Evolutionary conservation across 352 stramenopile species (phyloP).

Genomic region (Blastocystis sp.): DNA sequence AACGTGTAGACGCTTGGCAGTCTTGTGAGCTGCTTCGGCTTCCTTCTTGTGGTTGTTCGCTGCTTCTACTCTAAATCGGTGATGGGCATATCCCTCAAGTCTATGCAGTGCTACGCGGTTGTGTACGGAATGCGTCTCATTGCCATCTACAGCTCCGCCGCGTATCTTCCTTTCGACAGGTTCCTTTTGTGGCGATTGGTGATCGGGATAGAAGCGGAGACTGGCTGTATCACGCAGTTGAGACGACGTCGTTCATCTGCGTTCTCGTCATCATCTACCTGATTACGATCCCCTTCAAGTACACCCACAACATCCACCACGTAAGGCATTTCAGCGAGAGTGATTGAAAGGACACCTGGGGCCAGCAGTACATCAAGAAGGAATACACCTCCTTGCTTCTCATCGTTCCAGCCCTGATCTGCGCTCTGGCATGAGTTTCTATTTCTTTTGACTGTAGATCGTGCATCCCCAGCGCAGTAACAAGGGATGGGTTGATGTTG

Average conservation of each 20-base stretch:
- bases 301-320: slow-evolving; percentile 84
- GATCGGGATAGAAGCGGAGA: slow-evolving; percentile 77
- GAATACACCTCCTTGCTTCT: slow-evolving; percentile 86
- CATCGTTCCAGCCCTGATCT: slow-evolving; percentile 82
- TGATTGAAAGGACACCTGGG: slow-evolving; percentile 80
- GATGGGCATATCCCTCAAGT: slow-evolving; percentile 83
- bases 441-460: background rate
- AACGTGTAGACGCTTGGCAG: slow-evolving; percentile 83
- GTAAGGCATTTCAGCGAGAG: background rate
- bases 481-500: slow-evolving; percentile 78
- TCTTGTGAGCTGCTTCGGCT: slow-evolving; percentile 84
- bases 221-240: slow-evolving; percentile 85
- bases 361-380: slow-evolving; percentile 76
- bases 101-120: slow-evolving; percentile 85
- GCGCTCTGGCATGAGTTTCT: background rate
- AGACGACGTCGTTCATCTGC: slow-evolving; percentile 81
- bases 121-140: slow-evolving; percentile 85
- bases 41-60: slow-evolving; percentile 86
- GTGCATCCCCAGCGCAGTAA: slow-evolving; percentile 32
- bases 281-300: slow-evolving; percentile 84
- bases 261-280: slow-evolving; percentile 85
- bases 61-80: slow-evolving; percentile 84
- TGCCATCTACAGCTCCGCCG: slow-evolving; percentile 84
- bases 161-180: slow-evolving; percentile 85
- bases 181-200: background rate